phyloP scores from a whole-genome alignment of 164 flowering plant genomes.

The Santalum album region DNA sequence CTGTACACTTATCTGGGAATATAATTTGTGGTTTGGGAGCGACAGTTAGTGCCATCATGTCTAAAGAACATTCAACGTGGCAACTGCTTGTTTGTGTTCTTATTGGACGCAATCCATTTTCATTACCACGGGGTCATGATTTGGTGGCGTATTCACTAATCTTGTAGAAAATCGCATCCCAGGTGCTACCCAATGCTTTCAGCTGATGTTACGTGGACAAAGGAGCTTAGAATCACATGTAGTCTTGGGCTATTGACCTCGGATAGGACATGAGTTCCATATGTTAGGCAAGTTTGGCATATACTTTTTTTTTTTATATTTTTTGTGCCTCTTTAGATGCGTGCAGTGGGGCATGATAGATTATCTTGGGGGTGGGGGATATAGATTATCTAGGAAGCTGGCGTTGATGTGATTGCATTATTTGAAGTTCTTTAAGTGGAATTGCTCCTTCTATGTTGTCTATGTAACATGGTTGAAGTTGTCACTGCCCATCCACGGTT shows the following conservation, averaged over 20 bases:
- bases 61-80: too few species aligned
- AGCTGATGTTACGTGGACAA: conserved; percentile 40
- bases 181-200: conserved; percentile 11
- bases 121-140: too few species aligned
- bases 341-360: too few species aligned
- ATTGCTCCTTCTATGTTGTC: conserved; percentile 34
- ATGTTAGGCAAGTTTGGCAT: not conserved
- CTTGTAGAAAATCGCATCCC: not conserved
- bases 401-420: conserved; percentile 8
- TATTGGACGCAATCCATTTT: not conserved
- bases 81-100: too few species aligned
- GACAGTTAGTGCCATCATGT: conserved; percentile 12
- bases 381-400: not conserved
- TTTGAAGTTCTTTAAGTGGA: conserved; percentile 14
- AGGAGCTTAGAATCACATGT: conserved; percentile 16
- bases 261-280: not conserved
- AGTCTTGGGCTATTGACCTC: conserved; percentile 8
- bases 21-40: conserved; percentile 67
- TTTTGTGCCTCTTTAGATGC: too few species aligned
- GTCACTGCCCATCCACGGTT: conserved; percentile 62
- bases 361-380: too few species aligned
- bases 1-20: conserved; percentile 55
- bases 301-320: too few species aligned
- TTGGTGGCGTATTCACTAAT: too few species aligned
- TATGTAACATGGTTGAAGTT: conserved; percentile 34